Conservation (phyloP, 1,284 basidiomycete species). For the Puccinia polysora region DNA sequence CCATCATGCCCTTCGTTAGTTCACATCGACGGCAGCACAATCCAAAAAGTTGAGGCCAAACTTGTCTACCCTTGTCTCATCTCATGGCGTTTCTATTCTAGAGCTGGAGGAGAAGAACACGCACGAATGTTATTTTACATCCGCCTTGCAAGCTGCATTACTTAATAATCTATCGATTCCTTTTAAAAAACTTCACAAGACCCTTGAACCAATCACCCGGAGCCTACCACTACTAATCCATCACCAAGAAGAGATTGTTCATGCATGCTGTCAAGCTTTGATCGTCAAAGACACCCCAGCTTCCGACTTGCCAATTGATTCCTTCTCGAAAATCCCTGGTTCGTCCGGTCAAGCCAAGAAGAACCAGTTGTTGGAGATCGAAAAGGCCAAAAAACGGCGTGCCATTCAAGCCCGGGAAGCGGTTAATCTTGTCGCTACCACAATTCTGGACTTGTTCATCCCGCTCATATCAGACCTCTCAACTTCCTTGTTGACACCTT, state of each 20-base stretch:
- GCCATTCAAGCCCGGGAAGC: conserved; percentile 31
- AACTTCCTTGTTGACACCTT: conserved; percentile 38
- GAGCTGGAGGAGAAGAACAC: conserved; percentile 34
- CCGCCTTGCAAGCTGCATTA: conserved; percentile 31
- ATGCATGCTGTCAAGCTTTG: conserved; percentile 40
- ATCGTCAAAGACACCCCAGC: not conserved
- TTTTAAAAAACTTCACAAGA: conserved; percentile 33
- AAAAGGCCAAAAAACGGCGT: conserved; percentile 36
- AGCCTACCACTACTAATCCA: conserved; percentile 38
- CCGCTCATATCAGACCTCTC: conserved; percentile 38
- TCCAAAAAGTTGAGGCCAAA: conserved; percentile 42
- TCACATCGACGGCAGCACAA: conserved; percentile 35
- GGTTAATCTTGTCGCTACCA: conserved; percentile 32
- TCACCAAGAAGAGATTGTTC: conserved; percentile 33
- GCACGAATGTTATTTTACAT: conserved; percentile 42
- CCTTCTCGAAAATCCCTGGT: not conserved
- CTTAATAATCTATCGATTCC: conserved; percentile 40
- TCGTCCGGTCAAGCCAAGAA: not conserved
- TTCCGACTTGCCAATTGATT: not conserved
- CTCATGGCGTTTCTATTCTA: conserved; percentile 3
- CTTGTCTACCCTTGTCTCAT: conserved; percentile 25
- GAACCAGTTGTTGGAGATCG: conserved; percentile 1
- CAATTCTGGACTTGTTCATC: conserved; percentile 25
- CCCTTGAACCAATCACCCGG: conserved; percentile 29
- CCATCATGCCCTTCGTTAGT: conserved; percentile 21